Base-by-base conservation (phyloP, 106 monocot genomes). In the Triglochin maritima region DNA sequence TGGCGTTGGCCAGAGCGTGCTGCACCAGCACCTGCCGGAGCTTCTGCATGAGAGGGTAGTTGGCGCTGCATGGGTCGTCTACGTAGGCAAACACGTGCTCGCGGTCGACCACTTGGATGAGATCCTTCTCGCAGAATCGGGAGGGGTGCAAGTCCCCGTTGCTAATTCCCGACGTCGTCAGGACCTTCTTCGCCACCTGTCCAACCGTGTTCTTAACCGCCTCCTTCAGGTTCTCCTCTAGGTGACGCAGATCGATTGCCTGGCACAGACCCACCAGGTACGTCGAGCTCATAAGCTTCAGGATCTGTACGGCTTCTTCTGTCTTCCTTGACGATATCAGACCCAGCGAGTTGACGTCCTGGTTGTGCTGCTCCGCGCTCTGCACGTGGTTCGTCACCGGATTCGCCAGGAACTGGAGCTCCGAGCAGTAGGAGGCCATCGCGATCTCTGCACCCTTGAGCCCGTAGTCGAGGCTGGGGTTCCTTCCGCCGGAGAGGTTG, bases 341-440 rank as follows among this genome's bases (percentile, higher is more conserved):
- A 0, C 93, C 93, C 45, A 94, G 67, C 1, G 93, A 94, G 86
- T 94, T 94, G 47, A 94, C 93, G 64, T 94, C 93, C 57, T 94
- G 94, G 78, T 94, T 94, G 79, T 94, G 94, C 53, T 94, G 94
- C 68, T 94, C 94, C 2, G 94, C 94, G 67, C 94, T 94, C 76
- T 94, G 86, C 48, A 94, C 94, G 54, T 94, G 94, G 85, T 89
- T 94, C 58, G 94, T 94, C 44, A 94, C 94, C 11, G 94, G 94
- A 50, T 94, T 94, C 2, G 67, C 94, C 6, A 94, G 74, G 76
- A 78, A 89, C 66, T 94, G 94, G 55, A 94, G 84, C 81, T 94
- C 94, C 0, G 94, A 94, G 72, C 89, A 89, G 81, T 94, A 94
- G 11, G 89, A 14, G 0, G 89, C 94, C 89, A 94, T 94, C 47